Conservation (phyloP, 2,329 filamentous ascomycete species). For the Hymenoscyphus albidus region DNA sequence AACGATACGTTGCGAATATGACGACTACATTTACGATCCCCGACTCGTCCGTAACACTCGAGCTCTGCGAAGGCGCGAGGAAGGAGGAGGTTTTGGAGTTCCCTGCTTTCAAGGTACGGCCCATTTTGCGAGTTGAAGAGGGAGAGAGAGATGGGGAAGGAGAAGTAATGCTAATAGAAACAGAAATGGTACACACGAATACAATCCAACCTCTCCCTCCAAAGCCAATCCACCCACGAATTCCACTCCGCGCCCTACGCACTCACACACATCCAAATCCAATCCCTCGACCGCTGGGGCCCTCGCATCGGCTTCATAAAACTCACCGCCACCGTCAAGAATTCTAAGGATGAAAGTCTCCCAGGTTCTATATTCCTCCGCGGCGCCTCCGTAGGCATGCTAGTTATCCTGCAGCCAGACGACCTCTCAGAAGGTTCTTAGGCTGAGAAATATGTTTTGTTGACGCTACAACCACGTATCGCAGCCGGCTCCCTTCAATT, state of each 20-base stretch:
- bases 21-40: slow-evolving; percentile 40
- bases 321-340: slow-evolving; percentile 46
- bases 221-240: slow-evolving; percentile 39
- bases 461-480: slow-evolving; percentile 58
- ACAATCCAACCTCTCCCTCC: slow-evolving; percentile 24
- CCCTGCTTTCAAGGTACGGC: slow-evolving; percentile 46
- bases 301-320: slow-evolving; percentile 54
- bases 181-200: slow-evolving; percentile 29
- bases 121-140: no score
- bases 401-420: slow-evolving; percentile 44
- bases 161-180: background rate
- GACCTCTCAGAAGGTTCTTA: slow-evolving; percentile 38
- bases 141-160: no score
- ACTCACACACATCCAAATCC: slow-evolving; percentile 48
- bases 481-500: slow-evolving; percentile 52
- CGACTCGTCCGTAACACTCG: slow-evolving; percentile 40
- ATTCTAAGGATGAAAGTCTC: slow-evolving; percentile 45
- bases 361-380: slow-evolving; percentile 55
- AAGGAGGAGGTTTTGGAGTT: slow-evolving; percentile 45
- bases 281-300: slow-evolving; percentile 52
- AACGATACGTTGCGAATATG: slow-evolving; percentile 32
- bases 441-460: slow-evolving; percentile 50
- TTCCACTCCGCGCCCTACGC: slow-evolving; percentile 53
- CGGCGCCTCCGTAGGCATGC: slow-evolving; percentile 58
- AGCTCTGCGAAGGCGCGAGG: slow-evolving; percentile 43